These are phyloP conservation scores for Isabelozyma rhagii DNA, from an alignment of 805 yeast genomes.

Conservation along the genomic window DNA sequence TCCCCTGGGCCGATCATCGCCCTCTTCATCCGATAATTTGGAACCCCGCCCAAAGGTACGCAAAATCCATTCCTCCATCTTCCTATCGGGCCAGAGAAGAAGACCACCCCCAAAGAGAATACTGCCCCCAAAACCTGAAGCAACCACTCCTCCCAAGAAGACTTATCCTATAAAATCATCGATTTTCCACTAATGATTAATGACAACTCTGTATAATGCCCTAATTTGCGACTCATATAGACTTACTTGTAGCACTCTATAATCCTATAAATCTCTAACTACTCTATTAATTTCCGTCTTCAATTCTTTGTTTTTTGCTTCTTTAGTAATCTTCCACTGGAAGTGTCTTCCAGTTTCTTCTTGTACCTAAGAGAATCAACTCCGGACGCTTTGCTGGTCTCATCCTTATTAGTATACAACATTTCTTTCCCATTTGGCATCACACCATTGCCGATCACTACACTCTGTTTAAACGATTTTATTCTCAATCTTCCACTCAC, in stretches of 20 bases:
- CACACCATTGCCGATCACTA: slow-evolving; percentile 46
- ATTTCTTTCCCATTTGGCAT: slow-evolving; percentile 18
- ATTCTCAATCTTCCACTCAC: slow-evolving; percentile 72
- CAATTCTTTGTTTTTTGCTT: slow-evolving; percentile 9
- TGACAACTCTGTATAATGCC: too few relatives aligned
- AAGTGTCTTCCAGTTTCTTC: slow-evolving; percentile 17
- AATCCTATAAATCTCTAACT: neutral
- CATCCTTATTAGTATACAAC: slow-evolving; percentile 11
- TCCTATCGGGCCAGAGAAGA: slow-evolving; percentile 6
- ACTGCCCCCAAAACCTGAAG: neutral
- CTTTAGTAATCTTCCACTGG: slow-evolving; percentile 22
- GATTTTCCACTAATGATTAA: slow-evolving; percentile 16
- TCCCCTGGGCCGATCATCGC: neutral
- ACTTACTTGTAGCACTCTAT: too few relatives aligned
- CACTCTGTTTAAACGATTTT: slow-evolving; percentile 75
- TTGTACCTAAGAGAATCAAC: slow-evolving; percentile 10
- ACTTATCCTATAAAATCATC: slow-evolving; percentile 27
- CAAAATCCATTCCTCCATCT: slow-evolving; percentile 5
- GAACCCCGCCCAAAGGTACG: slow-evolving; percentile 5
- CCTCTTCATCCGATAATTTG: too few relatives aligned
- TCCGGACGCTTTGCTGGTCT: neutral
- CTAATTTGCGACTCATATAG: too few relatives aligned
- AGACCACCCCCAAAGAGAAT: neutral
- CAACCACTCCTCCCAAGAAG: slow-evolving; percentile 9
- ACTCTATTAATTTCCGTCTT: neutral